These are phyloP conservation scores for Cyberlindnera lachancei DNA, from an alignment of 805 yeast species.

Conservation along the genomic window DNA sequence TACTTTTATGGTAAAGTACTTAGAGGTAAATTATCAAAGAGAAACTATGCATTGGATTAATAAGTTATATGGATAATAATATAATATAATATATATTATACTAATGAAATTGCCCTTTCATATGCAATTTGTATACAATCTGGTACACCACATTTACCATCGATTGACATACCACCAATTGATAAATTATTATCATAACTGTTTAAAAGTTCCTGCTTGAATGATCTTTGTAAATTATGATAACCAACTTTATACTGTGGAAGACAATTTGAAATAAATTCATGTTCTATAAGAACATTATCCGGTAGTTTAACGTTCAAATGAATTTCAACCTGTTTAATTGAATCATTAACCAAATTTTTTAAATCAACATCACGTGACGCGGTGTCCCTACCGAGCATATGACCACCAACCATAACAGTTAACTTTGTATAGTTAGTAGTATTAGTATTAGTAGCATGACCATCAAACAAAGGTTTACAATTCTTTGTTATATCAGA, in stretches of 20 bases:
- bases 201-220: conserved; percentile 26
- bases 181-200: conserved; percentile 37
- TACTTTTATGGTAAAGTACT: conserved; percentile 57
- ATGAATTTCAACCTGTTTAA: conserved; percentile 28
- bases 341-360: conserved; percentile 17
- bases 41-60: conserved; percentile 38
- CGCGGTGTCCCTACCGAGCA: conserved; percentile 18
- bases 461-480: conserved; percentile 20
- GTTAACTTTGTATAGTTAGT: conserved; percentile 62
- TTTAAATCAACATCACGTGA: conserved; percentile 21
- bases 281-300: conserved; percentile 14
- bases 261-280: conserved; percentile 51
- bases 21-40: conserved; percentile 60
- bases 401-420: conserved; percentile 86
- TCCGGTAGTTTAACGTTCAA: conserved; percentile 18
- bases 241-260: conserved; percentile 80
- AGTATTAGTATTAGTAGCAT: neutral
- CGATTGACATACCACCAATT: conserved; percentile 74
- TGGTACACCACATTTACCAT: conserved; percentile 82
- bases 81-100: neutral
- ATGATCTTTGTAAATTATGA: conserved; percentile 31
- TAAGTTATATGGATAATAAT: neutral
- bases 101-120: conserved; percentile 36
- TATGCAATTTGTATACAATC: conserved; percentile 69
- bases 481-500: conserved; percentile 68